Percentiles rank a stretch among this genome's conserved stretches.
phyloP scores from a whole-genome alignment of 352 stramenopile species.

The Phytopythium helicoides region DNA sequence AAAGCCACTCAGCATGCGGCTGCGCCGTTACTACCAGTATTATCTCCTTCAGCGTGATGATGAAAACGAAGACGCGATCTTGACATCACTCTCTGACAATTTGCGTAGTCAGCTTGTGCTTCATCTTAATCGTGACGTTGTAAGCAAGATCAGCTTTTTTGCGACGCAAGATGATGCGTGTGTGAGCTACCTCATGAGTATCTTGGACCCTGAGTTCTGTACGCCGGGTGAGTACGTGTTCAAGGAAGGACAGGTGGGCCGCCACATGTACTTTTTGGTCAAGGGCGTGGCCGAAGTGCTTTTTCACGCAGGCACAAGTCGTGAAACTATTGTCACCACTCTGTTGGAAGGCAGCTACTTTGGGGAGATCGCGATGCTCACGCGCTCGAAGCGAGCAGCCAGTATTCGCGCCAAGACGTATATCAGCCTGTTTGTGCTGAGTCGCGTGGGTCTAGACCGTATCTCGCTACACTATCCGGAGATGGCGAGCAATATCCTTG shows the following conservation, averaged over 20 bases:
- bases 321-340: slow-evolving; percentile 59
- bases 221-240: slow-evolving; percentile 80
- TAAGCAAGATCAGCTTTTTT: slow-evolving; percentile 83
- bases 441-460: slow-evolving; percentile 59
- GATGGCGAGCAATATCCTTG: slow-evolving; percentile 72
- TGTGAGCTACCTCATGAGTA: slow-evolving; percentile 82
- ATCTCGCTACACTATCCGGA: slow-evolving; percentile 79
- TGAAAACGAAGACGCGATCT: slow-evolving; percentile 67
- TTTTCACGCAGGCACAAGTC: slow-evolving; percentile 48
- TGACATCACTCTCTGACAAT: slow-evolving; percentile 71
- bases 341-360: slow-evolving; percentile 77
- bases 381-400: slow-evolving; percentile 69
- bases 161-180: slow-evolving; percentile 74
- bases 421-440: slow-evolving; percentile 77
- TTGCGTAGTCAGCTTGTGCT: slow-evolving; percentile 71
- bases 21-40: slow-evolving; percentile 81
- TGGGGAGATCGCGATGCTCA: slow-evolving; percentile 82
- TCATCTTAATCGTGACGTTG: slow-evolving; percentile 77
- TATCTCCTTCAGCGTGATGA: slow-evolving; percentile 73
- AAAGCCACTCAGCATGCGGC: slow-evolving; percentile 41
- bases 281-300: slow-evolving; percentile 72
- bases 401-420: slow-evolving; percentile 81
- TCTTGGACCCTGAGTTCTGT: slow-evolving; percentile 76
- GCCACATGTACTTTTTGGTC: slow-evolving; percentile 86
- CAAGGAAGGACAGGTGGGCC: slow-evolving; percentile 74